phyloP scores from a whole-genome alignment of 148 eudicot species.

The Silene conica region DNA sequence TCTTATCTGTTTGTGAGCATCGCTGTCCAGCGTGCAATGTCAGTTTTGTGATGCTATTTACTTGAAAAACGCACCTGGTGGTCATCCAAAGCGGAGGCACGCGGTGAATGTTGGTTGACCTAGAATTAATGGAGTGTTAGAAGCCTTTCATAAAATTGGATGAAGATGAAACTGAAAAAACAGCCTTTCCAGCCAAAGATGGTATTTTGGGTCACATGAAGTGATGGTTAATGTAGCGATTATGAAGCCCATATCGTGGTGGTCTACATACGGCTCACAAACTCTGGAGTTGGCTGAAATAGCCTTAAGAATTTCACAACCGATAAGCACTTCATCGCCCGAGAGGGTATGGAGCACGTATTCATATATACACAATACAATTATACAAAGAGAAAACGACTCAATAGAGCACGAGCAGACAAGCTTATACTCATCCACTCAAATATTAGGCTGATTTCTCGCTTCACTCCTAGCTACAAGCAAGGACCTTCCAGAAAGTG shows the following conservation, averaged over 20 bases:
- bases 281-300: conserved; percentile 9
- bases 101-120: conserved; percentile 23
- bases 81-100: background rate
- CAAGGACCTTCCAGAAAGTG: conserved; percentile 11
- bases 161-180: conserved; percentile 9
- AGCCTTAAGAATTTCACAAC: no score
- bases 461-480: background rate
- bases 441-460: background rate
- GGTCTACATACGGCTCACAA: conserved; percentile 16
- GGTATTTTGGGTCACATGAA: conserved; percentile 9
- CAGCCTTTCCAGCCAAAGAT: conserved; percentile 13
- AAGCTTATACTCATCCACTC: conserved; percentile 20
- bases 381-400: conserved; percentile 16
- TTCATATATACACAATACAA: background rate
- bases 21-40: no score
- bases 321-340: no score
- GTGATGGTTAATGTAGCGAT: background rate
- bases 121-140: conserved; percentile 7
- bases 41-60: no score
- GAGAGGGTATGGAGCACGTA: conserved; percentile 21
- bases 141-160: conserved; percentile 20
- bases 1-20: no score
- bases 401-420: conserved; percentile 14
- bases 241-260: conserved; percentile 22
- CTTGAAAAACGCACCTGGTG: background rate